Base-by-base conservation (phyloP, 176 grass and related monocot genomes). In the Panicum miliaceum region DNA sequence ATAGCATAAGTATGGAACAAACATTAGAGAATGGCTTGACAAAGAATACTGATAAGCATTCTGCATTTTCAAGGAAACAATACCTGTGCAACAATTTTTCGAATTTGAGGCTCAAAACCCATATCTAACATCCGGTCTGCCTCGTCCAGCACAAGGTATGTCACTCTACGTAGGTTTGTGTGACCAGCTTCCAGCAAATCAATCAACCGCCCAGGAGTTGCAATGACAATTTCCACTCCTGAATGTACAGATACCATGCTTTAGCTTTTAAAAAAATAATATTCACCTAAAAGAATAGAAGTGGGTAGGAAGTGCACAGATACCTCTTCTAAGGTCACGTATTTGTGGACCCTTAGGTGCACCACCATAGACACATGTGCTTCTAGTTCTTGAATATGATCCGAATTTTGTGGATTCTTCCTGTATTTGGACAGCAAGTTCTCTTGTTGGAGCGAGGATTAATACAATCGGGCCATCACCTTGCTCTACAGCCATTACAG, bases 51-150 rank as follows among this genome's bases (percentile, higher is more conserved):
- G 46, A 41, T 64, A 84, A 13, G 6, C n/a, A 74, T 75, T 67
- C 12, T 34, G 8, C 18, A 79, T 70, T 73, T 68, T 1, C 9
- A 43, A 26, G 71, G 3, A 53, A 54, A 80, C 34, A 84, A 78
- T 91, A 96, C 97, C 46, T 99, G 93, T 83, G 93, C 87, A 54
- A 96, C 19, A 68, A 99, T 99, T 90, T 99, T 99, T 18, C 88
- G 86, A 75, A 99, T 99, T 62, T 99, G 93, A 73, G 97, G 93
- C 84, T 99, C 97, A 79, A 99, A 99, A 6, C 97, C 93, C 93
- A 99, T 99, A 79, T 99, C 97, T 35, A 99, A 74, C 97, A 99
- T 99, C 51, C 93, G 90, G 78, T 99, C 93, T 45, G 97, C 93
- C 88, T 99, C 97, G 76, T 99, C 97, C 81, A 99, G 79, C 15